Conservation (phyloP, 1,284 basidiomycete species). For the Cutaneotrichosporon spelunceum region DNA sequence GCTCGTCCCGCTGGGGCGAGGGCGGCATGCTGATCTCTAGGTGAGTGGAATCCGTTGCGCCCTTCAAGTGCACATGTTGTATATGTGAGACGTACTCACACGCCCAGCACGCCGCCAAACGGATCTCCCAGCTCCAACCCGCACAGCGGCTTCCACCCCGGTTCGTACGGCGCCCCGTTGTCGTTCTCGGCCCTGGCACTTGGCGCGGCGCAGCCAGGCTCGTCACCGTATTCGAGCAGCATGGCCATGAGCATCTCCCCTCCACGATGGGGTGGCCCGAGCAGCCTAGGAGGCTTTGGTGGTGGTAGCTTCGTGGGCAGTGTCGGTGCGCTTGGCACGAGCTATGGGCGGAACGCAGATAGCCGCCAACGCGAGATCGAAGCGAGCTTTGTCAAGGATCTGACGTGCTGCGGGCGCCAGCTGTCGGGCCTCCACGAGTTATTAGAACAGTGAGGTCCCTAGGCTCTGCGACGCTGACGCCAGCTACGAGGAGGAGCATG, state of each 20-base stretch:
- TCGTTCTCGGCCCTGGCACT: conserved; percentile 36
- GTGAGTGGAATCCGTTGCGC: not conserved
- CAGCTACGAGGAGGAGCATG: conserved; percentile 53
- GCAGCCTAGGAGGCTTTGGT: conserved; percentile 26
- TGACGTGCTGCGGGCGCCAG: conserved; percentile 50
- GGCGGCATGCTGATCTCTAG: conserved; percentile 2
- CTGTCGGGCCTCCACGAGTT: conserved; percentile 51
- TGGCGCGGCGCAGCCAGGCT: conserved; percentile 28
- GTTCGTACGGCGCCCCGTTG: conserved; percentile 36
- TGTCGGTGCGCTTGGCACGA: conserved; percentile 41
- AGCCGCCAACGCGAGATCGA: conserved; percentile 48
- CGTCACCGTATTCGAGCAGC: conserved; percentile 28
- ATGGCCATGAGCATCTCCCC: conserved; percentile 49
- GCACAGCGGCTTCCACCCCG: conserved; percentile 38
- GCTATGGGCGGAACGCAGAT: conserved; percentile 42
- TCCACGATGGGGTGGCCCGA: conserved; percentile 37
- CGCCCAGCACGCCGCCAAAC: conserved; percentile 18
- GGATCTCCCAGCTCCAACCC: conserved; percentile 25
- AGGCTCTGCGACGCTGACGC: not conserved
- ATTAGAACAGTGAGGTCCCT: conserved; percentile 50
- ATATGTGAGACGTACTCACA: not conserved
- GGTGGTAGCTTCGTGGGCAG: conserved; percentile 41
- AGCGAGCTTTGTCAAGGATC: conserved; percentile 51
- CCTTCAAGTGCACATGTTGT: not conserved
- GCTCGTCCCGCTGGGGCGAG: conserved; percentile 9